These are phyloP conservation scores for Eremochloa ophiuroides DNA, from an alignment of 176 grass and related monocot genomes.

Conservation along the genomic window DNA sequence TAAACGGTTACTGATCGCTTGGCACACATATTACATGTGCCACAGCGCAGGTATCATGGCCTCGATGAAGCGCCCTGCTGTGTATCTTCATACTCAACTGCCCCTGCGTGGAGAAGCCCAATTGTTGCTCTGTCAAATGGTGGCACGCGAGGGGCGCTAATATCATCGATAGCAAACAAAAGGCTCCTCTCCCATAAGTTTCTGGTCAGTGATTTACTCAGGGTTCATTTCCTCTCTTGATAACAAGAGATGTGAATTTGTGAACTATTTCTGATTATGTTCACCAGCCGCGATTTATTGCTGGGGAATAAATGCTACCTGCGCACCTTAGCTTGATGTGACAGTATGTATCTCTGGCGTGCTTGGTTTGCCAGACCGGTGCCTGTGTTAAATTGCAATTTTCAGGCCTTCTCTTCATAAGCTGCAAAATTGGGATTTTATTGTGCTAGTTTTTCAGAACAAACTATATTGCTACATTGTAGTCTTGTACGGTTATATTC, in stretches of 20 bases:
- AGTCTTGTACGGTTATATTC: background rate
- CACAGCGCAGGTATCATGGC: slow-evolving; percentile 21
- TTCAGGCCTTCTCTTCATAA: background rate
- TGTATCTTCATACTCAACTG: slow-evolving; percentile 29
- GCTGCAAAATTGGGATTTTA: background rate
- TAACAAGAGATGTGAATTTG: slow-evolving; percentile 21
- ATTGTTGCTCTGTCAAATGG: slow-evolving; percentile 11
- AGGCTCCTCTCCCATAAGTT: slow-evolving; percentile 32
- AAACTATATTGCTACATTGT: background rate
- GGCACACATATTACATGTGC: slow-evolving; percentile 14
- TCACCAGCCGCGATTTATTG: slow-evolving; percentile 23
- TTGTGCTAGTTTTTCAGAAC: background rate
- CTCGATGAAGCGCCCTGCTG: slow-evolving; percentile 27
- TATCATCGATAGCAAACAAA: slow-evolving; percentile 27
- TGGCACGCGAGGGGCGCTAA: background rate
- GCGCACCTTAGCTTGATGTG: slow-evolving; percentile 13
- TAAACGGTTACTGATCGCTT: slow-evolving; percentile 83
- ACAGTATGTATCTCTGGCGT: slow-evolving; percentile 19
- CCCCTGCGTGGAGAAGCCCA: slow-evolving; percentile 18
- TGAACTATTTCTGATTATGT: slow-evolving; percentile 20
- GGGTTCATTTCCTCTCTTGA: slow-evolving; percentile 34
- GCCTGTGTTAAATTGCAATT: background rate
- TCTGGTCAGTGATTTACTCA: slow-evolving; percentile 5
- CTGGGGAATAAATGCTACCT: slow-evolving; percentile 37
- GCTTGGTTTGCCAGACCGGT: slow-evolving; percentile 33